Conservation (phyloP, 2,329 filamentous ascomycete species). For the Verruconis gallopava region DNA sequence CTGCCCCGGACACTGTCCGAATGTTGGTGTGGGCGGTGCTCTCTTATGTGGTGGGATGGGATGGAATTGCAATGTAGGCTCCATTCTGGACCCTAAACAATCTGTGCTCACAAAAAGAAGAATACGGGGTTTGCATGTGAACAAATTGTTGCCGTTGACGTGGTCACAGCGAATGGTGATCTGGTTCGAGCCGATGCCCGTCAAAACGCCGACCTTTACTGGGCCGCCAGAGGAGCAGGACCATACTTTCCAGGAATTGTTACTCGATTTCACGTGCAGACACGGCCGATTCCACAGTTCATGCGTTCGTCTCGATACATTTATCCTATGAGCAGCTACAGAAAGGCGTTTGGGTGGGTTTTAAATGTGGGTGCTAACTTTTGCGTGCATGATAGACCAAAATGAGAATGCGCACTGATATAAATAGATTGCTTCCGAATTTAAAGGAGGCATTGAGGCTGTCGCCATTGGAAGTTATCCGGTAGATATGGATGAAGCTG, state of each 20-base stretch:
- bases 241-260: slow-evolving; percentile 41
- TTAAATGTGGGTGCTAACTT: too few relatives aligned
- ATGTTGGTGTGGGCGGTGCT: slow-evolving; percentile 45
- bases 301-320: background rate
- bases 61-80: slow-evolving; percentile 40
- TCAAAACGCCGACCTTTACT: slow-evolving; percentile 35
- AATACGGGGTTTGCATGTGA: background rate
- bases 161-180: background rate
- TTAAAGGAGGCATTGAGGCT: too few relatives aligned
- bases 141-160: background rate
- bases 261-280: slow-evolving; percentile 37
- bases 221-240: slow-evolving; percentile 37
- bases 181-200: slow-evolving; percentile 8
- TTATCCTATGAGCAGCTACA: background rate
- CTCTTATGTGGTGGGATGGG: slow-evolving; percentile 45
- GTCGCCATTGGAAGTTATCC: too few relatives aligned
- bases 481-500: too few relatives aligned
- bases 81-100: too few relatives aligned
- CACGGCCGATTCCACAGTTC: slow-evolving; percentile 13
- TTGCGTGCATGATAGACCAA: too few relatives aligned
- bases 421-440: too few relatives aligned
- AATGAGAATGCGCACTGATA: too few relatives aligned
- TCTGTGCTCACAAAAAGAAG: too few relatives aligned
- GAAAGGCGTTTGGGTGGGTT: slow-evolving; percentile 19
- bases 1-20: slow-evolving; percentile 41